Base-by-base conservation (phyloP, 1,284 basidiomycete species). In the Cerioporus squamosus region DNA sequence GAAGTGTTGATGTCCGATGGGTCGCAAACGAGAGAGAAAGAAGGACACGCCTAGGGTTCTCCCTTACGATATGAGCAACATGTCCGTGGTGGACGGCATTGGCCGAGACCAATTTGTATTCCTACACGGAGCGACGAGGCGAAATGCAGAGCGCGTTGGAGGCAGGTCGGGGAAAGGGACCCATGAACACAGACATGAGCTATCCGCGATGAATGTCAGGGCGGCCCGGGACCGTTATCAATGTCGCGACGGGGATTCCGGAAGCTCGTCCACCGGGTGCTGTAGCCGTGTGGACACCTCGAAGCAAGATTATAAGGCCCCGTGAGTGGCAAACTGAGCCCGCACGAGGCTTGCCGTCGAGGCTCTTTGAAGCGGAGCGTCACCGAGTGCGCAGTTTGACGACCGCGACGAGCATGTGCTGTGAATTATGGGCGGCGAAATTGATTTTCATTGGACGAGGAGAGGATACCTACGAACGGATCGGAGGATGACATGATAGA, bases 401-500 rank as follows among this genome's bases (percentile, higher is more conserved):
- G 59, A 53, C 48, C 57, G 53, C 57, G 57, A 55, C 36, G 43
- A 59, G 60, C 63, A 62, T 62, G 64, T 59, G 64, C 60, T 63
- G 64, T 50, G 63, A 64, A 61, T 33, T 33, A 24, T 10, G 24
- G 40, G 29, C 24, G 60, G 55, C 29, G 50, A 55, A 38, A 43
- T 17, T 9, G 60, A 39, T 49, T 57, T 51, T 40, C 22, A 65
- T 65, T 65, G 64, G 64, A 59, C 54, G 53, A 50, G 20, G 38
- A 26, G 44, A 45, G 33, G 26, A 52, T 59, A 56, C 57, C 60
- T 60, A 61, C 64, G 64, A 61, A 47, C 60, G 29, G 49, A 60
- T 66, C 64, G 64, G 64, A 66, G 64, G 64, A 66, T 66, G 62
- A 66, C 64, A 66, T 66, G 64, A 66, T 61, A 59, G 51, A 50